Base-by-base conservation (phyloP, 768 basidiomycete genomes). In the Trametes villosa region DNA sequence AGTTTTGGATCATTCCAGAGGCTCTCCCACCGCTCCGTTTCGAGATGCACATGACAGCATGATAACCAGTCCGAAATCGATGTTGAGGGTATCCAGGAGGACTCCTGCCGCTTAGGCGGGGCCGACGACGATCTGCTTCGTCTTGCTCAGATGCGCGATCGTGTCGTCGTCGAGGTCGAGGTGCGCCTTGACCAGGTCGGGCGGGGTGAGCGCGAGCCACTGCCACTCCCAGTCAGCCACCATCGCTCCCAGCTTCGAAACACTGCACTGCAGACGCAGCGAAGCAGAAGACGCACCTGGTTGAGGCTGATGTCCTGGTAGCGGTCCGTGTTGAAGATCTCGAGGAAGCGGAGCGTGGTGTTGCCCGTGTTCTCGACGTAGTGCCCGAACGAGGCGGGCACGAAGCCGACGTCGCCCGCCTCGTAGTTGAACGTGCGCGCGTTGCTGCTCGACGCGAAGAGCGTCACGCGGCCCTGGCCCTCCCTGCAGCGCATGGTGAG, bases 321-420 rank as follows among this genome's bases (percentile, higher is more conserved):
- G 53, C 74, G 62, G 60, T 78, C 82, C n/a, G 66, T 62, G 51
- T 62, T 63, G 69, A 87, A 84, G n/a, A 89, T 81, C 68, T 89
- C 86, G 7, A 89, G 75, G 67, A 82, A 84, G 60, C 72, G 76
- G 38, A 88, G 69, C 3, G 86, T 82, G 2, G 79, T 77, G 63
- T 86, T 82, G 17, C 86, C 86, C 4, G 79, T 84, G 70, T 88
- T 87, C 69, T 88, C 86, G 27, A 89, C 76, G 67, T 88, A 88
- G 67, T 89, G 88, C 1, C 71, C 65, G 45, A 58, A 66, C 5
- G 67, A 66, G 12, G 54, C 63, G 8, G 67, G 65, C 24, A 68
- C 60, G 53, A 61, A 65, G 48, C 55, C 65, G 55, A 71, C 74
- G 47, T 71, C 72, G 18, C 70, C 66, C 1, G 59, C 77, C 67